Conservation (phyloP, 208 protist species). For the Trypanosoma cruzi region DNA sequence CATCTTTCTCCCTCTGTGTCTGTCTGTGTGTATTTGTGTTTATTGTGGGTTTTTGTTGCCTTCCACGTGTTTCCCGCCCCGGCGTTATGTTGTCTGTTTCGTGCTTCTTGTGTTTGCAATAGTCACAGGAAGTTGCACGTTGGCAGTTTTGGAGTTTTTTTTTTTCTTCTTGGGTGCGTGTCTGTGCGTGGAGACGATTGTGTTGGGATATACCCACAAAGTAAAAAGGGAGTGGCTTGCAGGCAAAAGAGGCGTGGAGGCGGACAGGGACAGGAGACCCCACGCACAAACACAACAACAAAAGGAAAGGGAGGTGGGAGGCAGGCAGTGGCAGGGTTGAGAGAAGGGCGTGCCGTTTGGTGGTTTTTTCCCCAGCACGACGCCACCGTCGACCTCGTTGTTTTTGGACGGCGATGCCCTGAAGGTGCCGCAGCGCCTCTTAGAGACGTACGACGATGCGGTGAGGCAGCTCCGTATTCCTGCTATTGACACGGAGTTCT, state of each 20-base stretch:
- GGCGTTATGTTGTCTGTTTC: too few relatives aligned
- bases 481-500: slow-evolving; percentile 17
- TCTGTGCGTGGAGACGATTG: not conserved
- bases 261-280: not conserved
- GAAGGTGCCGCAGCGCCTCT: not conserved
- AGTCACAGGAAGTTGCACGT: not conserved
- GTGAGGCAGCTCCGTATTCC: slow-evolving; percentile 16
- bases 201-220: not conserved
- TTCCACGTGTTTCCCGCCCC: too few relatives aligned
- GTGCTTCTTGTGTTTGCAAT: too few relatives aligned
- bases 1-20: slow-evolving; percentile 13
- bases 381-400: slow-evolving; percentile 7
- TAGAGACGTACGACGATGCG: slow-evolving; percentile 4
- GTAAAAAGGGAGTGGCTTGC: not conserved
- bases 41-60: too few relatives aligned
- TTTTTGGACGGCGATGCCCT: not conserved
- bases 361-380: not conserved
- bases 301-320: not conserved
- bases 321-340: not conserved
- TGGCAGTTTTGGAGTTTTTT: slow-evolving; percentile 8
- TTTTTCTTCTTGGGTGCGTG: not conserved
- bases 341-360: not conserved
- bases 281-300: too few relatives aligned
- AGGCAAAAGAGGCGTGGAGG: not conserved
- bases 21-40: not conserved